These are phyloP conservation scores for Backusella morwellensis DNA, from an alignment of 192 early-diverging fungal genomes.

Conservation along the genomic window DNA sequence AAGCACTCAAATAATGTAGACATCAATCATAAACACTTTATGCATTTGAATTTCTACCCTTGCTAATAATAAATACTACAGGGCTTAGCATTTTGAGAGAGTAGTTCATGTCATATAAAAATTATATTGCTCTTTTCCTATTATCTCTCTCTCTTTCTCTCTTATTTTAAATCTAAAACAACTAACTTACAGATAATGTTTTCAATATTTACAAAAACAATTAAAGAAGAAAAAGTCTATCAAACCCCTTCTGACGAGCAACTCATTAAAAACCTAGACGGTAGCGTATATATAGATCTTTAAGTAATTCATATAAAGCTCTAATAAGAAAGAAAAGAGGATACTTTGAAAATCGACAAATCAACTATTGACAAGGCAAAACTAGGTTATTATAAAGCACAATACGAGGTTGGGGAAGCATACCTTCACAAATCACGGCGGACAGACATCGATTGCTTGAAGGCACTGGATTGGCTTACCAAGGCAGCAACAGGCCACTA, in stretches of 20 bases:
- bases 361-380: background rate
- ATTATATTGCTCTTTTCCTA: background rate
- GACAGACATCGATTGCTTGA: background rate
- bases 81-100: background rate
- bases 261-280: background rate
- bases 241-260: background rate
- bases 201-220: background rate
- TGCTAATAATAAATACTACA: no score
- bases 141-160: background rate
- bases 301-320: background rate
- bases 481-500: background rate
- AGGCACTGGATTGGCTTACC: background rate
- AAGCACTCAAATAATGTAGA: no score
- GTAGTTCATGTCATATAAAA: background rate
- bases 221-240: background rate
- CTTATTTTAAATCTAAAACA: background rate
- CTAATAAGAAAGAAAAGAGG: background rate
- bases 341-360: background rate
- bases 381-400: background rate
- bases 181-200: background rate
- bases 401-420: background rate
- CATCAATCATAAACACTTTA: no score
- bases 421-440: background rate
- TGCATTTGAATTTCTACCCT: no score
- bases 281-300: background rate